Conservation (phyloP, 2,329 filamentous ascomycete species). For the Trichophyton benhamiae region DNA sequence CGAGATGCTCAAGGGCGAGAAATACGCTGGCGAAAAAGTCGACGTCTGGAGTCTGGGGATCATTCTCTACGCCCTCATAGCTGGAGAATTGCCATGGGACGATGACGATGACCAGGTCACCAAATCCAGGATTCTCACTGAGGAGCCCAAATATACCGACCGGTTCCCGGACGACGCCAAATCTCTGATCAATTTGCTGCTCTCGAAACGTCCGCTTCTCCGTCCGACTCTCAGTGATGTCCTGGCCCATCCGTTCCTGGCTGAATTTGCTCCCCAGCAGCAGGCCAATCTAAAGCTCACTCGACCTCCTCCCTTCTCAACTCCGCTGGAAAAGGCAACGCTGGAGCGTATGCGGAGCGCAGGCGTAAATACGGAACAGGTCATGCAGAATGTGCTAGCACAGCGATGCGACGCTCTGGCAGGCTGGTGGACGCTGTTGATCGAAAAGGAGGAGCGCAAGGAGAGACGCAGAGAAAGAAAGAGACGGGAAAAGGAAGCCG, state of each 20-base stretch:
- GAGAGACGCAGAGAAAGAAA: conserved; percentile 67
- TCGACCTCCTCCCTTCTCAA: conserved; percentile 71
- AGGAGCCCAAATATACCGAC: conserved; percentile 76
- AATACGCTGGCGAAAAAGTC: conserved; percentile 94
- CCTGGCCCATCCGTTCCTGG: conserved; percentile 72
- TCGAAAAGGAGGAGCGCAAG: conserved; percentile 91
- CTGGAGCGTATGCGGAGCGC: conserved; percentile 85
- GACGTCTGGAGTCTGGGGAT: conserved; percentile 97
- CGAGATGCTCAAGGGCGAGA: conserved; percentile 97
- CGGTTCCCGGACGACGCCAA: conserved; percentile 66
- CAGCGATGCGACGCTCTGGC: conserved; percentile 82
- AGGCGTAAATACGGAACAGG: conserved; percentile 83
- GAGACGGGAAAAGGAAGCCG: conserved; percentile 69
- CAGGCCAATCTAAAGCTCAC: conserved; percentile 77
- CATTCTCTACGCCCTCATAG: conserved; percentile 72
- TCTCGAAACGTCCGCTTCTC: conserved; percentile 80
- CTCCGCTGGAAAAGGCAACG: conserved; percentile 76
- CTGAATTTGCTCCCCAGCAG: conserved; percentile 76
- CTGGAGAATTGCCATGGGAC: conserved; percentile 80
- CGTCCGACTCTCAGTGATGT: conserved; percentile 76
- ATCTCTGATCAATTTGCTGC: conserved; percentile 61
- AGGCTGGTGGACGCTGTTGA: conserved; percentile 89
- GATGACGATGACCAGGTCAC: conserved; percentile 87
- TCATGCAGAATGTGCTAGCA: conserved; percentile 85
- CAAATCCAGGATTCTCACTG: conserved; percentile 68